These are phyloP conservation scores for Melanomma pulvis-pyrius DNA, from an alignment of 495 filamentous ascomycete genomes.

Conservation along the genomic window DNA sequence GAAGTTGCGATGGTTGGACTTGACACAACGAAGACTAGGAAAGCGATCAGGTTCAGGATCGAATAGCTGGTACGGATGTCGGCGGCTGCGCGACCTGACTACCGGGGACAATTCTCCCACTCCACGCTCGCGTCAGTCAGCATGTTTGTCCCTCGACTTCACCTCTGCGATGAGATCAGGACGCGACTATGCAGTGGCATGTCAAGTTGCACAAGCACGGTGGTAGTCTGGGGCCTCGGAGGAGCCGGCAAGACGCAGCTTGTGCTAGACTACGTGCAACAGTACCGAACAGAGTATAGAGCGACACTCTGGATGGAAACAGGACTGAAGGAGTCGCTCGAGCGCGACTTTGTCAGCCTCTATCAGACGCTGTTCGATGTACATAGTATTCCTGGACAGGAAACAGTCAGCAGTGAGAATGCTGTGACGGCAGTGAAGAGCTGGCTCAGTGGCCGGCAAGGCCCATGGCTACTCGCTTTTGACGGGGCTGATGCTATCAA, in stretches of 20 bases:
- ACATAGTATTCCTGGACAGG: neutral
- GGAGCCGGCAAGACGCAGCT: conserved; percentile 40
- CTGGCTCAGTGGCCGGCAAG: conserved; percentile 16
- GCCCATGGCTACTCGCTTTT: conserved; percentile 24
- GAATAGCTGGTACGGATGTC: too few relatives aligned
- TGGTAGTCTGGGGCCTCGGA: conserved; percentile 36
- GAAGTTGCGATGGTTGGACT: too few relatives aligned
- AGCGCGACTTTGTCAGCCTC: conserved; percentile 23
- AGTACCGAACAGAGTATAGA: conserved; percentile 24
- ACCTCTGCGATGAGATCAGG: too few relatives aligned
- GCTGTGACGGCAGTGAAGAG: conserved; percentile 26
- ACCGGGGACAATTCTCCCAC: too few relatives aligned
- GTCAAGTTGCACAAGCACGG: neutral
- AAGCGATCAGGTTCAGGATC: too few relatives aligned
- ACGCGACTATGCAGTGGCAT: too few relatives aligned
- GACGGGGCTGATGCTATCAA: conserved; percentile 22
- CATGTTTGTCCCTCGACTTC: too few relatives aligned
- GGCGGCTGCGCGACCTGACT: too few relatives aligned
- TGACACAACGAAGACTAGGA: too few relatives aligned
- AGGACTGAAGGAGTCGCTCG: conserved; percentile 31
- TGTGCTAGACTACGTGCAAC: conserved; percentile 24
- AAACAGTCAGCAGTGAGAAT: conserved; percentile 4
- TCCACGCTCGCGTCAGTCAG: too few relatives aligned
- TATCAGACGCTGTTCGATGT: conserved; percentile 16
- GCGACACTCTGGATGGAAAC: conserved; percentile 39